Percentiles rank a stretch among this genome's conserved stretches.
phyloP scores from a whole-genome alignment of 2,329 filamentous ascomycete species.

The Neofusicoccum kwambonambiense region DNA sequence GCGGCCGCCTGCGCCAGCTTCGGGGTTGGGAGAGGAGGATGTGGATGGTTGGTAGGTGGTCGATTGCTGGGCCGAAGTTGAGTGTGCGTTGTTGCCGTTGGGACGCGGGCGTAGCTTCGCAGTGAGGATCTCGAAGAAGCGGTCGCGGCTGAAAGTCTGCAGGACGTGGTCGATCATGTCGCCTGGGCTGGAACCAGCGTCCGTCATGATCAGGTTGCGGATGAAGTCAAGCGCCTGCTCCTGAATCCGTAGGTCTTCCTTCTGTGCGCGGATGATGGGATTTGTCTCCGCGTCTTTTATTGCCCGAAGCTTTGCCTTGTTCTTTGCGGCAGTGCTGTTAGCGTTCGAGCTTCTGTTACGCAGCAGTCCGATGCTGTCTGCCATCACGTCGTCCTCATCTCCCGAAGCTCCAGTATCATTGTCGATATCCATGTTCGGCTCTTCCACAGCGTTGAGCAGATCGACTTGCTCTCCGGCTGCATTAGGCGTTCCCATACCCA shows the following conservation, averaged over 20 bases:
- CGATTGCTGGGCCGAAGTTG: background rate
- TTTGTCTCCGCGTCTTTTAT: slow-evolving; percentile 66
- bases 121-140: slow-evolving; percentile 77
- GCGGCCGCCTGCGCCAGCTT: slow-evolving; percentile 18
- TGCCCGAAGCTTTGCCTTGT: slow-evolving; percentile 42
- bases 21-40: slow-evolving; percentile 4
- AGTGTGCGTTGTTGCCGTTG: background rate
- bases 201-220: slow-evolving; percentile 78
- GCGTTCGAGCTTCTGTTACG: slow-evolving; percentile 28
- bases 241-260: slow-evolving; percentile 81
- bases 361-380: slow-evolving; percentile 39
- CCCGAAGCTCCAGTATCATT: slow-evolving; percentile 30
- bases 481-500: slow-evolving; percentile 57
- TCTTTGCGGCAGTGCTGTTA: slow-evolving; percentile 35
- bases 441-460: slow-evolving; percentile 53
- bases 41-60: slow-evolving; percentile 19
- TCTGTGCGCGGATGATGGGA: slow-evolving; percentile 64
- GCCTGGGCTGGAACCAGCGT: slow-evolving; percentile 42
- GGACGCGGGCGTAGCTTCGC: slow-evolving; percentile 63
- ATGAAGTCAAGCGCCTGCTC: slow-evolving; percentile 89
- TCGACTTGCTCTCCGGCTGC: slow-evolving; percentile 61
- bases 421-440: slow-evolving; percentile 43
- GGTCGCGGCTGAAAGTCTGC: slow-evolving; percentile 69
- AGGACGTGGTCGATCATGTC: slow-evolving; percentile 86
- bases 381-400: slow-evolving; percentile 46